Evolutionary conservation across 257 asterid genomes (phyloP).

Genomic region (Ophiorrhiza pumila): DNA sequence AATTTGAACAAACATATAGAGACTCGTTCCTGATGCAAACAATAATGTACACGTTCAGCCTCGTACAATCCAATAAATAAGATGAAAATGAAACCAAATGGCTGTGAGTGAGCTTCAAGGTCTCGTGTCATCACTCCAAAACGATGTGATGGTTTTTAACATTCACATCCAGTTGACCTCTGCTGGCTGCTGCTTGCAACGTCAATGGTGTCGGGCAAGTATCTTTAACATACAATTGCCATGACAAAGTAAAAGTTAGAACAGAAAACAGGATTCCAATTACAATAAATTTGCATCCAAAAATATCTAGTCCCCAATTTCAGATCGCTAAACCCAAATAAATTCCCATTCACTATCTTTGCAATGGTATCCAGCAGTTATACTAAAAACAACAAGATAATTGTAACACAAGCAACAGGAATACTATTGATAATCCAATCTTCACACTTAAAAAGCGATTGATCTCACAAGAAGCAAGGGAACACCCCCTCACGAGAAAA

Average conservation of each 20-base stretch:
- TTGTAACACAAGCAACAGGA: neutral
- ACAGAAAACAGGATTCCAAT: too few relatives aligned
- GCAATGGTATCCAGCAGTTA: too few relatives aligned
- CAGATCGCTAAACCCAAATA: too few relatives aligned
- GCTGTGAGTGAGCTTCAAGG: neutral
- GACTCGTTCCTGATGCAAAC: conserved; percentile 24
- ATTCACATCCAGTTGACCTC: conserved; percentile 76
- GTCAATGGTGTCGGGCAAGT: conserved; percentile 92
- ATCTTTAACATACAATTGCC: conserved; percentile 38
- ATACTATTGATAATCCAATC: neutral
- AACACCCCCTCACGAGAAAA: too few relatives aligned
- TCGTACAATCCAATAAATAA: conserved; percentile 13
- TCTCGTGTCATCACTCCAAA: neutral
- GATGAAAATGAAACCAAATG: conserved; percentile 6
- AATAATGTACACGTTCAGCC: conserved; percentile 34
- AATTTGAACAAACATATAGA: conserved; percentile 14
- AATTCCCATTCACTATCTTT: too few relatives aligned
- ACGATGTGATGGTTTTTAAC: conserved; percentile 29
- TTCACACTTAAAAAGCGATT: too few relatives aligned
- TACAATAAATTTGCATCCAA: too few relatives aligned
- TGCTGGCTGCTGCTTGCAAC: conserved; percentile 68
- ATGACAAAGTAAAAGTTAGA: neutral
- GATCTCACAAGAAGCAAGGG: too few relatives aligned
- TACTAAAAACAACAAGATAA: neutral
- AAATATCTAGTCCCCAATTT: too few relatives aligned